Conservation (phyloP, 352 stramenopile species). For the Globisporangium acanthophoron region DNA sequence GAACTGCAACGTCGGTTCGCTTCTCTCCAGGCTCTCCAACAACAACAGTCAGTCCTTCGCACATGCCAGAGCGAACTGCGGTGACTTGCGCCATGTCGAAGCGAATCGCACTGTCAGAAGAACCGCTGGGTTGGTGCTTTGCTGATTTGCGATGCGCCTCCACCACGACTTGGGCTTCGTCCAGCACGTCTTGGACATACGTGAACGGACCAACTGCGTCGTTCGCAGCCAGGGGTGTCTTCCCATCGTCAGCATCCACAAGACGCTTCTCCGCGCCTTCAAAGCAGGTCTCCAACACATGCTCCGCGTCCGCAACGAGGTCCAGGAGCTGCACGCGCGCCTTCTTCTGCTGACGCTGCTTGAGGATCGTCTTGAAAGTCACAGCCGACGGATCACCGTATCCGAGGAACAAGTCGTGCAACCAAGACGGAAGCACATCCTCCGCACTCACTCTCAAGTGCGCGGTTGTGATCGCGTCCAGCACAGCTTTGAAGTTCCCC, state of each 20-base stretch:
- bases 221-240: constrained; percentile 21
- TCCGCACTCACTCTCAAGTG: constrained; percentile 20
- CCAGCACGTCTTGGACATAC: constrained; percentile 30
- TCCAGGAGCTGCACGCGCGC: constrained; percentile 33
- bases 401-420: constrained; percentile 93
- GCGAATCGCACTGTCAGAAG: constrained; percentile 28
- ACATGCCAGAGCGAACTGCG: constrained; percentile 90
- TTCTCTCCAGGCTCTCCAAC: constrained; percentile 91
- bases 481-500: constrained; percentile 95
- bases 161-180: constrained; percentile 25
- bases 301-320: constrained; percentile 36
- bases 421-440: constrained; percentile 85
- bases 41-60: constrained; percentile 92
- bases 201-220: constrained; percentile 47
- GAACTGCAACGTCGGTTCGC: constrained; percentile 95
- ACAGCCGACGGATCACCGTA: constrained; percentile 88
- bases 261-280: constrained; percentile 12
- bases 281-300: constrained; percentile 37
- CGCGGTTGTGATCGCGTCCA: constrained; percentile 81
- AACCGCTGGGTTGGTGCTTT: neutral
- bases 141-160: constrained; percentile 21
- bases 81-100: constrained; percentile 92
- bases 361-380: constrained; percentile 61
- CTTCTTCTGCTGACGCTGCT: constrained; percentile 27
- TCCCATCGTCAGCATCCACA: constrained; percentile 30